Evolutionary conservation across 2,329 filamentous ascomycete genomes (phyloP).

Genomic region (Aspergillus hiratsukae): DNA sequence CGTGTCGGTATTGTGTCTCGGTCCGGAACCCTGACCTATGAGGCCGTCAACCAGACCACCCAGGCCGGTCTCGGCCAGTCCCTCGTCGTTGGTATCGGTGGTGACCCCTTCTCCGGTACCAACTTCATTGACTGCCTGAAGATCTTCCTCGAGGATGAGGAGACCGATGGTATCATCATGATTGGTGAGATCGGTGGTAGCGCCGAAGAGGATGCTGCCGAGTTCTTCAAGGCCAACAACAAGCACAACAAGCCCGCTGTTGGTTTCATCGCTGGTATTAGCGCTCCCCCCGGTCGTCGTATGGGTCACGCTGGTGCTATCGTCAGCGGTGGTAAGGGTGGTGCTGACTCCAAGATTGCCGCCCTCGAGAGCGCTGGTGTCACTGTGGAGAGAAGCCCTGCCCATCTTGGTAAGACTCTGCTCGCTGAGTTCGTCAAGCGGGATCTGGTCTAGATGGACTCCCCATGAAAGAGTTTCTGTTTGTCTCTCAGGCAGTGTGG

Average conservation of each 20-base stretch:
- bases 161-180: constrained; percentile 99
- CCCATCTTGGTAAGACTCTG: constrained; percentile 85
- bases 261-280: constrained; percentile 97
- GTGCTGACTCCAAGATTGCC: constrained; percentile 95
- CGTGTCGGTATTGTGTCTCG: constrained; percentile 98
- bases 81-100: constrained; percentile 95
- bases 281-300: constrained; percentile 87
- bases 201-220: constrained; percentile 95
- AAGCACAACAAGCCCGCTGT: constrained; percentile 92
- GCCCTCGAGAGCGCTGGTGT: constrained; percentile 91
- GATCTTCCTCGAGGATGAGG: constrained; percentile 91
- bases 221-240: constrained; percentile 92
- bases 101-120: constrained; percentile 97
- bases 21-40: constrained; percentile 97
- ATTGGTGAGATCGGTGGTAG: constrained; percentile 98
- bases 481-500: not conserved
- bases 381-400: constrained; percentile 91
- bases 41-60: constrained; percentile 99
- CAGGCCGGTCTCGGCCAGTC: constrained; percentile 95
- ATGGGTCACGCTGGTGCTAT: constrained; percentile 99
- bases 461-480: not conserved
- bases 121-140: constrained; percentile 99
- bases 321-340: constrained; percentile 94
- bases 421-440: constrained; percentile 94
- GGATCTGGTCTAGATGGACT: constrained; percentile 71